Percentiles rank a stretch among this genome's conserved stretches.
Evolutionary conservation across 352 stramenopile genomes (phyloP).

Genomic region (Paralagenidium karlingii): DNA sequence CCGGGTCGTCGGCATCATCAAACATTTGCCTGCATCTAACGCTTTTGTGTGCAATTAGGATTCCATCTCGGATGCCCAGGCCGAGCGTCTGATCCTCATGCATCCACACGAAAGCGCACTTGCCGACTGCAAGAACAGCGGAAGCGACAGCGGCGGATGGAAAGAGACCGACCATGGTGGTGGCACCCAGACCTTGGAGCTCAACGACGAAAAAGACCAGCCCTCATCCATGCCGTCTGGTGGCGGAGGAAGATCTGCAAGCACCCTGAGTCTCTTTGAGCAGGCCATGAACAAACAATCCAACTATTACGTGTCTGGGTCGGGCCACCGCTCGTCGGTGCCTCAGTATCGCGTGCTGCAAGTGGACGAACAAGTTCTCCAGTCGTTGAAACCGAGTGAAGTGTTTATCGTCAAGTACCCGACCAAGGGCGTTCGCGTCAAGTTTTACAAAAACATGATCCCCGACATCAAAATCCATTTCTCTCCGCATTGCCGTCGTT

Average conservation of each 20-base stretch:
- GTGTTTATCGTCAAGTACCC: conserved; percentile 82
- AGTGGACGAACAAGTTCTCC: conserved; percentile 60
- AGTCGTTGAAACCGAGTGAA: conserved; percentile 59
- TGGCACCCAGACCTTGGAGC: conserved; percentile 68
- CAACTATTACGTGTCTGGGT: conserved; percentile 20
- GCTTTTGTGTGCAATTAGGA: conserved; percentile 13
- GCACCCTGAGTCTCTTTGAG: conserved; percentile 54
- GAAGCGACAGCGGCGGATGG: conserved; percentile 21
- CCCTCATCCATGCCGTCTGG: conserved; percentile 16
- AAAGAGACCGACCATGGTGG: conserved; percentile 44
- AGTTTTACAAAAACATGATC: conserved; percentile 91
- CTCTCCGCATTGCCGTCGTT: conserved; percentile 81
- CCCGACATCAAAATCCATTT: conserved; percentile 87
- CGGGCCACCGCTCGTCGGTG: conserved; percentile 29
- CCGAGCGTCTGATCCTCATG: conserved; percentile 65
- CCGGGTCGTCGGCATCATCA: not conserved
- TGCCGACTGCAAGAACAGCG: conserved; percentile 7
- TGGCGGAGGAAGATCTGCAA: no score
- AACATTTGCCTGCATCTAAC: not conserved
- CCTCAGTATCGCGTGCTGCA: conserved; percentile 63
- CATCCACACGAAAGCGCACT: conserved; percentile 22
- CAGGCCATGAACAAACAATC: conserved; percentile 78
- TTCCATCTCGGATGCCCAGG: conserved; percentile 70
- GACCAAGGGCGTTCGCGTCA: conserved; percentile 28
- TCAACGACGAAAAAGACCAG: conserved; percentile 50